Evolutionary conservation across 2,329 filamentous ascomycete species (phyloP).

Genomic region (Cordyceps tenuipes): DNA sequence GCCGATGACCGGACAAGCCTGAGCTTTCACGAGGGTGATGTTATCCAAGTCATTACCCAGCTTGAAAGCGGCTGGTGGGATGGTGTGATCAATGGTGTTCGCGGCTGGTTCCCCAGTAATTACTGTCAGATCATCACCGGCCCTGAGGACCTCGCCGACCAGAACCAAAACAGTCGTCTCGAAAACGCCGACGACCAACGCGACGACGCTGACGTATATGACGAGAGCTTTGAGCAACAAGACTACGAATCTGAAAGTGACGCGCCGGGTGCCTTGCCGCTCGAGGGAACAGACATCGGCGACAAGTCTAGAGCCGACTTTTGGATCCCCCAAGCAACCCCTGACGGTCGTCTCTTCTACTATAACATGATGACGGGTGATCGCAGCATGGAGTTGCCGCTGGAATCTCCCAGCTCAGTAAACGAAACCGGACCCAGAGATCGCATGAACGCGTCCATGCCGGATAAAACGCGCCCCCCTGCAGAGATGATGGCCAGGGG

Average conservation of each 20-base stretch:
- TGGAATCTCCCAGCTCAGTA: constrained; percentile 76
- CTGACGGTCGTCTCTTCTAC: constrained; percentile 89
- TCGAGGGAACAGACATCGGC: constrained; percentile 54
- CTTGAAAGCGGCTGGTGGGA: constrained; percentile 99
- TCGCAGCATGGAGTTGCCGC: constrained; percentile 85
- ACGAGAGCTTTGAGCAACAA: constrained; percentile 59
- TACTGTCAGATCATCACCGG: constrained; percentile 84
- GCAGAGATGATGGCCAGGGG: constrained; percentile 86
- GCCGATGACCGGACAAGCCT: constrained; percentile 94
- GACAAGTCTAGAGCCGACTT: constrained; percentile 86
- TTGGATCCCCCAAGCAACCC: constrained; percentile 96
- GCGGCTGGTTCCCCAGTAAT: constrained; percentile 99
- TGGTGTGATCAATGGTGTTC: constrained; percentile 90
- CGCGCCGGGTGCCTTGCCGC: constrained; percentile 52
- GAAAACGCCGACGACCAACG: constrained; percentile 54
- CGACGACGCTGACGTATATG: constrained; percentile 56
- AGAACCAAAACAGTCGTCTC: constrained; percentile 44
- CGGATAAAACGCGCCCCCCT: constrained; percentile 82
- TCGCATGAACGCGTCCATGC: constrained; percentile 78
- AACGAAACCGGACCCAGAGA: constrained; percentile 82
- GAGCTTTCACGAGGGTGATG: constrained; percentile 92
- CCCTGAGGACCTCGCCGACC: constrained; percentile 62
- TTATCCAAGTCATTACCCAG: constrained; percentile 97
- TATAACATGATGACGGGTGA: constrained; percentile 97
- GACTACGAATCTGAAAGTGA: constrained; percentile 51